Evolutionary conservation across 2,329 filamentous ascomycete genomes (phyloP).

Genomic region (Amylocarpus encephaloides): DNA sequence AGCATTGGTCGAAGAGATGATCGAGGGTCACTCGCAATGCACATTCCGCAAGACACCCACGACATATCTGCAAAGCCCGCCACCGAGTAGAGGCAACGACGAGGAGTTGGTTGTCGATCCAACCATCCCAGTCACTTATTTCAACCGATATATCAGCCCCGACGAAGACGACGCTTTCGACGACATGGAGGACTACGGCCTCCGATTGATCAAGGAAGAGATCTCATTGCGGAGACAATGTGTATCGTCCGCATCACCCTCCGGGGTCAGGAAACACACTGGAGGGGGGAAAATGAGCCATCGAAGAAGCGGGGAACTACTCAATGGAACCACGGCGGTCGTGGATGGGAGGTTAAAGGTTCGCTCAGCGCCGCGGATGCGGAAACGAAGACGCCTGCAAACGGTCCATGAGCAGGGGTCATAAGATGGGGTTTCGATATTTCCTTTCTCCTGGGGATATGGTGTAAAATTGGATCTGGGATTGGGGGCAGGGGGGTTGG

Average conservation of each 20-base stretch:
- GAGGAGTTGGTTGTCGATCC: neutral
- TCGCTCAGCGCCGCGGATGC: slow-evolving; percentile 4
- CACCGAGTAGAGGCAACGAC: neutral
- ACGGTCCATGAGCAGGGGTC: too few relatives aligned
- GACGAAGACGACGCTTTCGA: slow-evolving; percentile 24
- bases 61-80: slow-evolving; percentile 2
- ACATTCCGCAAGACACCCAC: slow-evolving; percentile 9
- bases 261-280: slow-evolving; percentile 17
- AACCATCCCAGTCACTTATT: neutral
- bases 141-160: neutral
- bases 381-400: neutral
- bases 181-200: slow-evolving; percentile 12
- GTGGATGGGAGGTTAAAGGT: slow-evolving; percentile 4
- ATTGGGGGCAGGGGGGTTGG: neutral
- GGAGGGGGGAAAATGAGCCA: slow-evolving; percentile 7
- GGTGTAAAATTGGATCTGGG: neutral
- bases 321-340: neutral
- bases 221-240: slow-evolving; percentile 17
- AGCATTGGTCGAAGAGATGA: slow-evolving; percentile 22
- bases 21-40: slow-evolving; percentile 21
- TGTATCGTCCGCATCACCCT: slow-evolving; percentile 6
- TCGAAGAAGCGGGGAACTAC: neutral
- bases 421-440: too few relatives aligned
- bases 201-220: slow-evolving; percentile 9
- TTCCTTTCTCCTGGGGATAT: too few relatives aligned